Evolutionary conservation across 1,139 yeast species (phyloP).

Genomic region (Pichia sp.): DNA sequence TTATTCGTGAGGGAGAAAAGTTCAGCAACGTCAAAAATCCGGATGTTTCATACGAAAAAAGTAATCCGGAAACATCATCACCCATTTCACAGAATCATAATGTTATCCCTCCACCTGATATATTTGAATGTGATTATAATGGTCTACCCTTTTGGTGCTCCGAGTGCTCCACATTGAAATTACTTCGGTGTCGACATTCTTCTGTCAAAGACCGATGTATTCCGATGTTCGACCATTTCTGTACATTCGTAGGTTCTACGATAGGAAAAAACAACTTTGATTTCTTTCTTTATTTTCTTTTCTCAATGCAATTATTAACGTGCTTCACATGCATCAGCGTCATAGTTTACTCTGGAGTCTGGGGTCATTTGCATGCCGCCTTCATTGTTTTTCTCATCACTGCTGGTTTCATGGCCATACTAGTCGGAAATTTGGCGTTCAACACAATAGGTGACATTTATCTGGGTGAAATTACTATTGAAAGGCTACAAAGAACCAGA

Average conservation of each 20-base stretch:
- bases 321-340: slow-evolving; percentile 22
- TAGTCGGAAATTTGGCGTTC: slow-evolving; percentile 8
- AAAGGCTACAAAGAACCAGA: slow-evolving; percentile 11
- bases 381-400: slow-evolving; percentile 11
- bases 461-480: slow-evolving; percentile 17
- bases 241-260: slow-evolving; percentile 57
- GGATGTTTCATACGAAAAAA: background rate
- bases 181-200: slow-evolving; percentile 55
- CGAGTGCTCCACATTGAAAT: slow-evolving; percentile 48
- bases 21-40: background rate
- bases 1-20: slow-evolving; percentile 19
- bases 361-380: slow-evolving; percentile 16
- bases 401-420: slow-evolving; percentile 3
- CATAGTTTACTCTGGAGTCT: slow-evolving; percentile 29
- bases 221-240: slow-evolving; percentile 61
- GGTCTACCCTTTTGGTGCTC: slow-evolving; percentile 66
- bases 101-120: slow-evolving; percentile 38
- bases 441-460: slow-evolving; percentile 1
- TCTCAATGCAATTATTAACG: slow-evolving; percentile 35
- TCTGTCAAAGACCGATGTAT: slow-evolving; percentile 43
- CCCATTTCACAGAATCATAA: slow-evolving; percentile 6
- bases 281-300: slow-evolving; percentile 46
- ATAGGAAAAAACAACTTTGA: slow-evolving; percentile 55
- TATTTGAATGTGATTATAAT: slow-evolving; percentile 51
- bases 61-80: background rate